Percentiles rank a stretch among this genome's conserved stretches.
Conservation (phyloP, 176 grass and related monocot genomes). For the Avena atlantica region DNA sequence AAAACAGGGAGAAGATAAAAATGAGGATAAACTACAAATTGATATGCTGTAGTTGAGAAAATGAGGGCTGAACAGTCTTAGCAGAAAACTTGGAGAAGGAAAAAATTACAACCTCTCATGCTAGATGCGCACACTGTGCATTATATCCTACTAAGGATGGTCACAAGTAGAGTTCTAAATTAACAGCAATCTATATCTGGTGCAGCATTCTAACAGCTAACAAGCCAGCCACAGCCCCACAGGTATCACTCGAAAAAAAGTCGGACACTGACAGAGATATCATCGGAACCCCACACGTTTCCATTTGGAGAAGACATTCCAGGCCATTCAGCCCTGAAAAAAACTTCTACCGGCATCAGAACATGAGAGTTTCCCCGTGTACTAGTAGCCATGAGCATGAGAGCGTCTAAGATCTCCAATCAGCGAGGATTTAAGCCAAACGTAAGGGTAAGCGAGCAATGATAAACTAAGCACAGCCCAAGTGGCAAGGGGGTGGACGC, state of each 20-base stretch:
- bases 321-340: background rate
- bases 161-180: background rate
- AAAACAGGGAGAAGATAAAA: background rate
- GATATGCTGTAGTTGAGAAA: background rate
- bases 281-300: background rate
- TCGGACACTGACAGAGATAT: background rate
- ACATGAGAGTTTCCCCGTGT: background rate
- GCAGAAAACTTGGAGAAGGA: background rate
- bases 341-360: background rate
- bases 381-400: background rate
- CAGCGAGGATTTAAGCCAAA: background rate
- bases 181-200: background rate
- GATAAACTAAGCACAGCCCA: background rate
- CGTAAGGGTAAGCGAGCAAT: background rate
- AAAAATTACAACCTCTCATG: background rate
- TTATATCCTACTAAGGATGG: background rate
- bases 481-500: background rate
- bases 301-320: background rate
- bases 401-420: background rate
- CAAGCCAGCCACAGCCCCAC: background rate
- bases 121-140: background rate
- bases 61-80: background rate
- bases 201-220: background rate
- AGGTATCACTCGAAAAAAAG: background rate
- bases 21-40: background rate